These are phyloP conservation scores for Sugiyamaella sp. DNA, from an alignment of 1,139 yeast genomes.

Conservation along the genomic window DNA sequence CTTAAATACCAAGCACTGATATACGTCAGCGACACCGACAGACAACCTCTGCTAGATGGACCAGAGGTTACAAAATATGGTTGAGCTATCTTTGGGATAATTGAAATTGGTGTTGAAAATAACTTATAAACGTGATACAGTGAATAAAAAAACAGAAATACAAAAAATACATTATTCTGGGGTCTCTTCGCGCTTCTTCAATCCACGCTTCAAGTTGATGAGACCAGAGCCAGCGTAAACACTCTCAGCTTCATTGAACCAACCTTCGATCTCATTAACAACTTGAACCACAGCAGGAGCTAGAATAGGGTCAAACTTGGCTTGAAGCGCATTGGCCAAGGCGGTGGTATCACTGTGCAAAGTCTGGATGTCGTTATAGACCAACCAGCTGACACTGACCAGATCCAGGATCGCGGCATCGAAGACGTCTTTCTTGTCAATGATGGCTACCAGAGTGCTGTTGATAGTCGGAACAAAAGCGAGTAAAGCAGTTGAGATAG, in stretches of 20 bases:
- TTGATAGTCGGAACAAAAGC: slow-evolving; percentile 27
- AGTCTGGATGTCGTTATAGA: slow-evolving; percentile 23
- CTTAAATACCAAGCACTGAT: slow-evolving; percentile 18
- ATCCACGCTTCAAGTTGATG: not conserved
- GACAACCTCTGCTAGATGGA: slow-evolving; percentile 16
- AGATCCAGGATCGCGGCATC: slow-evolving; percentile 29
- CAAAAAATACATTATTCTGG: not conserved
- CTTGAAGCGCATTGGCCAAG: slow-evolving; percentile 23
- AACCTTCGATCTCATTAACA: slow-evolving; percentile 26
- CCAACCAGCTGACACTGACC: slow-evolving; percentile 28
- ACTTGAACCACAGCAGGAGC: slow-evolving; percentile 22
- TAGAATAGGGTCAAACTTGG: slow-evolving; percentile 22
- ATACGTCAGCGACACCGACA: slow-evolving; percentile 17
- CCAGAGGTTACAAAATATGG: slow-evolving; percentile 7
- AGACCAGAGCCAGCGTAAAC: slow-evolving; percentile 20
- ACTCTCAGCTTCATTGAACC: slow-evolving; percentile 25
- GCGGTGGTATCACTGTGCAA: slow-evolving; percentile 24
- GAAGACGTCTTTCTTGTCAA: slow-evolving; percentile 28
- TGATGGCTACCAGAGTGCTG: slow-evolving; percentile 22
- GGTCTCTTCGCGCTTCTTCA: not conserved
- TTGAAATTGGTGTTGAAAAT: not conserved
- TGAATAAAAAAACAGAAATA: not conserved
- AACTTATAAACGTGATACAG: not conserved
- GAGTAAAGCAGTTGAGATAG: slow-evolving; percentile 24
- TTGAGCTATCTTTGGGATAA: not conserved